A percentile compares a stretch with the other conserved stretches of the same genome.
Conservation (phyloP, 192 early-diverging fungal species). For the Backusella morwellensis region DNA sequence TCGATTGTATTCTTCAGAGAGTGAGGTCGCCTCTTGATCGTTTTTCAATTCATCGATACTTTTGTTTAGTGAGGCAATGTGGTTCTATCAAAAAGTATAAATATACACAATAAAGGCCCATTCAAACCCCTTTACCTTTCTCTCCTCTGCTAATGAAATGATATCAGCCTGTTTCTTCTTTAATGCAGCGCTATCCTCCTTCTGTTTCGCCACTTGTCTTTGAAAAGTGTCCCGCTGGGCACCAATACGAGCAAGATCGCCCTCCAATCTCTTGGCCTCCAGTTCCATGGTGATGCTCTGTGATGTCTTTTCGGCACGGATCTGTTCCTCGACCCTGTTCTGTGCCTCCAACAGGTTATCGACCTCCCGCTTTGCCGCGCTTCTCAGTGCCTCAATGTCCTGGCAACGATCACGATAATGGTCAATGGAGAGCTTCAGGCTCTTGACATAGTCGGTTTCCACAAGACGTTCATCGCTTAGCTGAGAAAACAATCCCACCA, state of each 20-base stretch:
- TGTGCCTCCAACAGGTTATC: constrained; percentile 40
- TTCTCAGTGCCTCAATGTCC: constrained; percentile 43
- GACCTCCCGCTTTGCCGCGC: constrained; percentile 39
- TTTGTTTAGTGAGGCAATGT: constrained; percentile 3
- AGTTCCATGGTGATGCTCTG: constrained; percentile 47
- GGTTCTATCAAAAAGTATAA: background rate
- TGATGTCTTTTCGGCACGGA: constrained; percentile 34
- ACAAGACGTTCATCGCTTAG: constrained; percentile 49
- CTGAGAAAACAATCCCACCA: constrained; percentile 43
- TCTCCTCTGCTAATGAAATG: background rate
- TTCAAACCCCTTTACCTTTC: background rate
- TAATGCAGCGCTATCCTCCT: background rate
- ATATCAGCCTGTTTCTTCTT: constrained; percentile 8
- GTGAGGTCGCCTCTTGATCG: constrained; percentile 11
- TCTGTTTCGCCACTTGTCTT: constrained; percentile 38
- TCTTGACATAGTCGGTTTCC: constrained; percentile 52
- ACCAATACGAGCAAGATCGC: constrained; percentile 52
- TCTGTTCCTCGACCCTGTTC: constrained; percentile 38
- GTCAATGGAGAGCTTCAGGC: constrained; percentile 41
- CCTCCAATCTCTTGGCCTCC: constrained; percentile 51
- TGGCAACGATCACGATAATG: constrained; percentile 45
- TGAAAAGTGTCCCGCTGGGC: constrained; percentile 53
- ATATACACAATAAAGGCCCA: no score
- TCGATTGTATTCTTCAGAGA: constrained; percentile 9
- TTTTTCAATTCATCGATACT: constrained; percentile 6